A percentile compares a stretch with the other conserved stretches of the same genome.
Evolutionary conservation across 805 yeast genomes (phyloP).

Genomic region (Metschnikowia kunwiensis): DNA sequence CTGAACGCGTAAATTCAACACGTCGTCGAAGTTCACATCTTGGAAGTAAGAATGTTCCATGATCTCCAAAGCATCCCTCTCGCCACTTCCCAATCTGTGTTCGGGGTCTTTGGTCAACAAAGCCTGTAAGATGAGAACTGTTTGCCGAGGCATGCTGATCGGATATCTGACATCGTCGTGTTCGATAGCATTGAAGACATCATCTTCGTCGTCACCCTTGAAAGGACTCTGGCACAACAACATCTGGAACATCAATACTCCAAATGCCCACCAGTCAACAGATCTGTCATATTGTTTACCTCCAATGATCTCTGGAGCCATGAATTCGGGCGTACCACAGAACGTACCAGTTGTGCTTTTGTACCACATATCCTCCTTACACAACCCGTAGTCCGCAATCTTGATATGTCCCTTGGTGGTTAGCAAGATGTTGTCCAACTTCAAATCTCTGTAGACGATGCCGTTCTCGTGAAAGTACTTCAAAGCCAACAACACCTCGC

Average conservation of each 20-base stretch:
- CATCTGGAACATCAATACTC: slow-evolving; percentile 95
- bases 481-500: slow-evolving; percentile 88
- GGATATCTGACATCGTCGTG: slow-evolving; percentile 97
- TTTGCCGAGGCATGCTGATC: slow-evolving; percentile 94
- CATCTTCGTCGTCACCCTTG: slow-evolving; percentile 96
- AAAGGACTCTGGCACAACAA: slow-evolving; percentile 94
- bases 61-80: slow-evolving; percentile 85
- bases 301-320: slow-evolving; percentile 97
- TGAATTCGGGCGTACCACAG: slow-evolving; percentile 98
- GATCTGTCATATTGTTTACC: slow-evolving; percentile 91
- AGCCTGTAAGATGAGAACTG: slow-evolving; percentile 90
- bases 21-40: slow-evolving; percentile 87
- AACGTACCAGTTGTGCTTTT: slow-evolving; percentile 88
- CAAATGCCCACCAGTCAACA: slow-evolving; percentile 99
- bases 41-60: slow-evolving; percentile 94
- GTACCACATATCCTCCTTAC: slow-evolving; percentile 89
- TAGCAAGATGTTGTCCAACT: slow-evolving; percentile 87
- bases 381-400: slow-evolving; percentile 94
- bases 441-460: slow-evolving; percentile 93
- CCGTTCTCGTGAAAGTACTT: slow-evolving; percentile 95
- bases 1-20: slow-evolving; percentile 62
- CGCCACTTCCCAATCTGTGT: slow-evolving; percentile 81
- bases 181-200: slow-evolving; percentile 92
- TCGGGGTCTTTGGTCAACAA: slow-evolving; percentile 85
- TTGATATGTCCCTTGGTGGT: slow-evolving; percentile 92